These are phyloP conservation scores for Monosporascus cannonballus DNA, from an alignment of 2,329 filamentous ascomycete genomes.

Conservation along the genomic window DNA sequence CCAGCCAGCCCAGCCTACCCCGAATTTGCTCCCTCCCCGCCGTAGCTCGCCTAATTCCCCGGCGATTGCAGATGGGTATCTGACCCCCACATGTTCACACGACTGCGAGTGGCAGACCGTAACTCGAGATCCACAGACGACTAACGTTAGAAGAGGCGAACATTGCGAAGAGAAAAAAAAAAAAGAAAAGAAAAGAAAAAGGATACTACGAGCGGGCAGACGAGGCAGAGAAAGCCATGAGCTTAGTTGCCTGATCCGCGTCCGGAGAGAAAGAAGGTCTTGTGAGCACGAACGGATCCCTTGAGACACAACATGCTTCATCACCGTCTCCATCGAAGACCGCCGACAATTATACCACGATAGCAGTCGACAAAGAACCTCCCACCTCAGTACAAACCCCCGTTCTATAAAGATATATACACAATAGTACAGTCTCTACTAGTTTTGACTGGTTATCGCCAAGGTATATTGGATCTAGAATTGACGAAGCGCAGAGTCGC, in stretches of 20 bases:
- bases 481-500: no score
- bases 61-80: not conserved
- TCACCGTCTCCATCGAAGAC: conserved; percentile 20
- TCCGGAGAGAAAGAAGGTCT: conserved; percentile 5
- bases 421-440: not conserved
- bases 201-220: not conserved
- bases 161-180: not conserved
- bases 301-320: conserved; percentile 19
- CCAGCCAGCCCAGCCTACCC: not conserved
- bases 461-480: no score
- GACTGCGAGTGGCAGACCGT: not conserved
- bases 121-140: not conserved
- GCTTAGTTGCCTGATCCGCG: conserved; percentile 6
- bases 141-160: no score
- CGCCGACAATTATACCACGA: conserved; percentile 22
- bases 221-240: conserved; percentile 13
- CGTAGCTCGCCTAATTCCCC: not conserved
- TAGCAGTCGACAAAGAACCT: not conserved
- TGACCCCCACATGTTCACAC: not conserved
- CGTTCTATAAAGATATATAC: not conserved
- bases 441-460: not conserved
- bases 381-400: not conserved
- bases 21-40: not conserved
- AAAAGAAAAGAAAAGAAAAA: not conserved
- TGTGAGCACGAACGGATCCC: conserved; percentile 5